A percentile compares a stretch with the other conserved stretches of the same genome.
Evolutionary conservation across 345 rosid genomes (phyloP).

Genomic region (Citrus medica): DNA sequence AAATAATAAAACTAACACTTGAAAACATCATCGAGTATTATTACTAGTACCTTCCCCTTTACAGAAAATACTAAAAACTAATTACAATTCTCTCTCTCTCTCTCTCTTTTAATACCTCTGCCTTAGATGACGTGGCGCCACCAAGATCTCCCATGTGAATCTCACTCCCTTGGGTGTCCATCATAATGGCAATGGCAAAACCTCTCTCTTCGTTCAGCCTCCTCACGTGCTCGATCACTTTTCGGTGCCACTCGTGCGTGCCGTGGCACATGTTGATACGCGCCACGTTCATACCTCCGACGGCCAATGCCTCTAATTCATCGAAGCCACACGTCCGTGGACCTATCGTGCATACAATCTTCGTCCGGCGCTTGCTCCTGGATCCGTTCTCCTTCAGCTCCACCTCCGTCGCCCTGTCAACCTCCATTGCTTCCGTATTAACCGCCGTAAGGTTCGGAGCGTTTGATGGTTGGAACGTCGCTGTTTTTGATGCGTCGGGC

Average conservation of each 20-base stretch:
- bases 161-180: constrained; percentile 74
- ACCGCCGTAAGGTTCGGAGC: neutral
- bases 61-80: neutral
- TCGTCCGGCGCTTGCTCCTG: constrained; percentile 60
- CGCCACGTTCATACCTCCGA: constrained; percentile 72
- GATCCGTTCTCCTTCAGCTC: constrained; percentile 68
- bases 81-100: too few relatives aligned
- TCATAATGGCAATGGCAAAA: constrained; percentile 61
- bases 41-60: neutral
- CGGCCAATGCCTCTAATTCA: constrained; percentile 59
- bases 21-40: neutral
- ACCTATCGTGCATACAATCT: constrained; percentile 64
- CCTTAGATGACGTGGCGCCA: constrained; percentile 54
- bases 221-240: constrained; percentile 55
- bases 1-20: neutral
- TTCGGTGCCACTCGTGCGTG: constrained; percentile 54
- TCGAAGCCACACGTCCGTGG: constrained; percentile 56
- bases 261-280: constrained; percentile 70
- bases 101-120: constrained; percentile 37
- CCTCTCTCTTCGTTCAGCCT: constrained; percentile 64
- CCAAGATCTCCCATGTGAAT: constrained; percentile 72
- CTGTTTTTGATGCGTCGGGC: constrained; percentile 25
- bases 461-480: neutral
- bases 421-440: constrained; percentile 34
- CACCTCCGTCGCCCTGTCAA: constrained; percentile 51